Evolutionary conservation across 2,329 filamentous ascomycete species (phyloP), one percentile per base, ranked within the genome.

Genomic region (Penicillium fuscoglaucum): DNA sequence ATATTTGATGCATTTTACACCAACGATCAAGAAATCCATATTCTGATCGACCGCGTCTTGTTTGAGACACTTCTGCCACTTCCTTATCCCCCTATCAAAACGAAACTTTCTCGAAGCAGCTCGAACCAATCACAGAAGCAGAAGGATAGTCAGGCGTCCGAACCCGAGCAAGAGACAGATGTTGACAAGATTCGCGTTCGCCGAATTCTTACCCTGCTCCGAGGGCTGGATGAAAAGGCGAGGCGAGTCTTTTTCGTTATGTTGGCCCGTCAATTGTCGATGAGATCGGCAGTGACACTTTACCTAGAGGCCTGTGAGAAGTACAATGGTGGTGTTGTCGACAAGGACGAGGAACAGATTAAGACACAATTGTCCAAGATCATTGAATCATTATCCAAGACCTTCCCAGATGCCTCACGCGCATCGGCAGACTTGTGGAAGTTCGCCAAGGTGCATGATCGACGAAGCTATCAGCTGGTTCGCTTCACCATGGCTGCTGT

Each of bases 41-140:
- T 91, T 21, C 81, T 96, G 39, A 83, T 98, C 21, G 91, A 96
- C 66, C 86, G 88, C 53, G 91, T 93, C 33, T 82, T 96, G 61
- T 96, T 90, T 70, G 93, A 98, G 67, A 90, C 87, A 46, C 83
- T 99, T 10, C 81, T 99, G n/a, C 95, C 95, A 0, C 80, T 98
- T n/a, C 86, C 83, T 31, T 99, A 91, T 67, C 95, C 95, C 7
- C 87, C 87, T 1, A 84, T 87, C 59, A 88, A 87, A 65, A 68
- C 78, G 9, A 84, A 81, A 61, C 66, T 72, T 33, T 73, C 75
- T 21, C 75, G 80, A 45, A 68, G 73, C 21, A 70, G 75, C 12
- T 83, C 81, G 51, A 81, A 77, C 29, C 78, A 80, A 21, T 82
- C 84, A 4, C 91, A 92, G 71, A 81, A 83, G 33, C 68, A 74